Percentiles rank a stretch among this genome's conserved stretches.
These are phyloP conservation scores for Dactylis glomerata DNA, from an alignment of 176 grass and related monocot genomes.

Conservation along the genomic window DNA sequence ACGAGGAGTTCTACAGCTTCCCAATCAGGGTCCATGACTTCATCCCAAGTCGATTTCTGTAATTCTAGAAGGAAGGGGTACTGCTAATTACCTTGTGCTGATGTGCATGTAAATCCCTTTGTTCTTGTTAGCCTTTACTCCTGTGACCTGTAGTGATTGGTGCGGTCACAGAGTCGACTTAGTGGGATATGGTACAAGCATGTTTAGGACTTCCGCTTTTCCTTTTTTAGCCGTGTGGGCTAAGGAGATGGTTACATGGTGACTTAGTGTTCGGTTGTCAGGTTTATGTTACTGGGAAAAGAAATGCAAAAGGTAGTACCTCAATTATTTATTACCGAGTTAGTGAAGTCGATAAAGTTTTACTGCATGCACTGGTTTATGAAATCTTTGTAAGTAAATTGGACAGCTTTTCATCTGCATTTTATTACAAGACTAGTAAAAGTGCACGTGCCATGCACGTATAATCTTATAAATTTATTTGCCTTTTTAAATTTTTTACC, in stretches of 20 bases:
- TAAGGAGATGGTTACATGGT: constrained; percentile 25
- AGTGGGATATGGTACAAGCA: constrained; percentile 43
- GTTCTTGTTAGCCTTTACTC: constrained; percentile 34
- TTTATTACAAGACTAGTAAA: not conserved
- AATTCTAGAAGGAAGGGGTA: not conserved
- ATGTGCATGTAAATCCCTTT: constrained; percentile 49
- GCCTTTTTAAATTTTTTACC: no score
- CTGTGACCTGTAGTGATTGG: constrained; percentile 24
- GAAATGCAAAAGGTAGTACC: not conserved
- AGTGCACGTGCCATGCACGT: no score
- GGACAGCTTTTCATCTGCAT: not conserved
- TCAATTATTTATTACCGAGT: constrained; percentile 10
- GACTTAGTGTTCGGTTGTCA: constrained; percentile 5
- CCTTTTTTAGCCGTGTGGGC: not conserved
- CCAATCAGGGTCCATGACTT: constrained; percentile 60
- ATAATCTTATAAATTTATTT: no score
- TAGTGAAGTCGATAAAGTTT: not conserved
- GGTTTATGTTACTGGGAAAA: not conserved
- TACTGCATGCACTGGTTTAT: not conserved
- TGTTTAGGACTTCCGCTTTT: not conserved
- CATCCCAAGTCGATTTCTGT: constrained; percentile 51
- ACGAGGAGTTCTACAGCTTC: constrained; percentile 84
- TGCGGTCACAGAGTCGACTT: not conserved
- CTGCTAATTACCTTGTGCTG: constrained; percentile 6
- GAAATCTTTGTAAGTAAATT: not conserved